phyloP scores from a whole-genome alignment of 139 green algal species.

The Diplosphaera chodatii region DNA sequence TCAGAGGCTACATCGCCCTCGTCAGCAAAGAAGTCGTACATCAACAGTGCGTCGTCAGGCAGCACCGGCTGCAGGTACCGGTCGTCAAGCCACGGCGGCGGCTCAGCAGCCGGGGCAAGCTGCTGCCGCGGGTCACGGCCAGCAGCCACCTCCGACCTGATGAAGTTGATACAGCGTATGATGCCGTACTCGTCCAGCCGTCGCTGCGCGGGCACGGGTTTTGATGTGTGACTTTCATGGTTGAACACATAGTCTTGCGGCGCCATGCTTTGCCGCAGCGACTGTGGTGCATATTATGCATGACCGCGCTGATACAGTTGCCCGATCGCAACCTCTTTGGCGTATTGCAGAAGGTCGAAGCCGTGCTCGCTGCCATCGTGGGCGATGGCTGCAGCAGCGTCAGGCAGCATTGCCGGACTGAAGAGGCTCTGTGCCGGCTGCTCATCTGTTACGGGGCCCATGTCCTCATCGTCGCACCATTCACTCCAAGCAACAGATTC shows the following conservation, averaged over 20 bases:
- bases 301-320: too few relatives aligned
- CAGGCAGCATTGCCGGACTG: conserved; percentile 25
- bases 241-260: too few relatives aligned
- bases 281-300: too few relatives aligned
- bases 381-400: conserved; percentile 47
- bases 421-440: conserved; percentile 60
- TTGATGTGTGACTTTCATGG: too few relatives aligned
- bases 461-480: conserved; percentile 31
- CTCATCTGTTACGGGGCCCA: conserved; percentile 22
- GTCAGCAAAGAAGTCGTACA: conserved; percentile 64
- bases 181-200: conserved; percentile 64
- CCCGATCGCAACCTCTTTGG: too few relatives aligned
- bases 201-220: too few relatives aligned
- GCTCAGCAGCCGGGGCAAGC: conserved; percentile 8
- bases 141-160: conserved; percentile 40
- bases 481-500: conserved; percentile 35
- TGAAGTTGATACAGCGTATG: conserved; percentile 79
- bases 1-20: too few relatives aligned
- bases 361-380: conserved; percentile 46
- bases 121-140: conserved; percentile 38
- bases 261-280: too few relatives aligned
- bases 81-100: conserved; percentile 49
- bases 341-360: conserved; percentile 30
- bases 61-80: conserved; percentile 52
- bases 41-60: conserved; percentile 68